A percentile compares a stretch with the other conserved stretches of the same genome.
These are phyloP conservation scores for Acer negundo DNA, from an alignment of 345 rosid species.

Conservation along the genomic window DNA sequence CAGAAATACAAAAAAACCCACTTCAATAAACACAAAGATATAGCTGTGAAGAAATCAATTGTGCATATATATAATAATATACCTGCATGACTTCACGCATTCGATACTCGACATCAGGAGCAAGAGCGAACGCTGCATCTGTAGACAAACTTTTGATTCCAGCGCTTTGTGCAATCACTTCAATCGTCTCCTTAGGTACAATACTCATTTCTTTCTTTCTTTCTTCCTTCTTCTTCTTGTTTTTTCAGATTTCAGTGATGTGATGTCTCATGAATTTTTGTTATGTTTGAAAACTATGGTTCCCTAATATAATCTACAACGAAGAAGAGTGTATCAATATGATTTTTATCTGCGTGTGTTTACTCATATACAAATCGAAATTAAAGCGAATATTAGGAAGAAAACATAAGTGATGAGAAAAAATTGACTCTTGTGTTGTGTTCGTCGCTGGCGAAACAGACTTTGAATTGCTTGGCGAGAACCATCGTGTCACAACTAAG, in stretches of 20 bases:
- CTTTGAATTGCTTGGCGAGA: too few species aligned
- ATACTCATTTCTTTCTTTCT: conserved; percentile 65
- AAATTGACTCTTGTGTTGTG: too few species aligned
- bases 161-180: conserved; percentile 85
- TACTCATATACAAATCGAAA: too few species aligned
- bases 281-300: too few species aligned
- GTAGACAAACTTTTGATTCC: conserved; percentile 69
- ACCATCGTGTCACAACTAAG: too few species aligned
- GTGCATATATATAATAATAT: neutral
- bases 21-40: neutral
- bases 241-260: neutral
- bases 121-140: conserved; percentile 83
- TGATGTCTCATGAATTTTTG: too few species aligned
- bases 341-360: too few species aligned
- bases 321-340: too few species aligned
- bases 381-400: too few species aligned
- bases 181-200: conserved; percentile 83
- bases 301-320: too few species aligned
- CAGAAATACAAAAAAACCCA: neutral
- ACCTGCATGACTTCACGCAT: conserved; percentile 97
- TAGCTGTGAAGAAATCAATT: neutral
- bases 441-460: too few species aligned
- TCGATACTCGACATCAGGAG: conserved; percentile 93
- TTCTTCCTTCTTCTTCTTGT: conserved; percentile 22
- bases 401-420: too few species aligned